phyloP scores from a whole-genome alignment of 305 asterid species.

The Withania somnifera region DNA sequence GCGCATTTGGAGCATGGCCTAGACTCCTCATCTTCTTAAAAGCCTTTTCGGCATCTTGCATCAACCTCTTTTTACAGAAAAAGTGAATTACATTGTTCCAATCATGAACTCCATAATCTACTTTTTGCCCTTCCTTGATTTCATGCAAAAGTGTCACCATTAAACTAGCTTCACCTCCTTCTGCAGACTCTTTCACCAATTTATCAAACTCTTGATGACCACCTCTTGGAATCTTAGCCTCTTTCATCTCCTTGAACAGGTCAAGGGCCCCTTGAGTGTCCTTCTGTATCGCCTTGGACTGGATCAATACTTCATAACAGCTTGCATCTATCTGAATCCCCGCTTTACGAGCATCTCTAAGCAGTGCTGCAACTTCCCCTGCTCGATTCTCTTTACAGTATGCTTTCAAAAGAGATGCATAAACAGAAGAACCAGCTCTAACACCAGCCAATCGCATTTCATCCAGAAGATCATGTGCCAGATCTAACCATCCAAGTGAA shows the following conservation, averaged over 20 bases:
- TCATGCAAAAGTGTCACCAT: constrained; percentile 71
- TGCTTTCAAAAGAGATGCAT: constrained; percentile 67
- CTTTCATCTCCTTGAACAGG: constrained; percentile 87
- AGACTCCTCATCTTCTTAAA: constrained; percentile 74
- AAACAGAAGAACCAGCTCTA: constrained; percentile 53
- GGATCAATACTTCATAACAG: constrained; percentile 52
- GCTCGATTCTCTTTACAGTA: constrained; percentile 47
- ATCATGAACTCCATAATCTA: constrained; percentile 70
- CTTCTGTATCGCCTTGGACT: constrained; percentile 51
- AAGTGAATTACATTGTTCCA: constrained; percentile 90
- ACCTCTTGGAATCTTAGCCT: constrained; percentile 46
- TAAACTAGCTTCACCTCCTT: constrained; percentile 33
- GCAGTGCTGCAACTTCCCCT: constrained; percentile 47
- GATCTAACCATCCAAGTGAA: constrained; percentile 72
- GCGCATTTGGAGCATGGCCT: constrained; percentile 75
- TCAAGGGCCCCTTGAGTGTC: constrained; percentile 65
- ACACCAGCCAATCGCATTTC: constrained; percentile 85
- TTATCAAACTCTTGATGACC: constrained; percentile 32
- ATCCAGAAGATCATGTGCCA: constrained; percentile 82
- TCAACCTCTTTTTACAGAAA: constrained; percentile 79
- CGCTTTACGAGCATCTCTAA: constrained; percentile 77
- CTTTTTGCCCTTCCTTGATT: constrained; percentile 52
- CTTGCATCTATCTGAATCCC: constrained; percentile 71
- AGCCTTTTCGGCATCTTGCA: constrained; percentile 92
- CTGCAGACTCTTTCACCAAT: constrained; percentile 22